Base-by-base conservation (phyloP, 306 rosid species). In the Gynostemma pentaphyllum region DNA sequence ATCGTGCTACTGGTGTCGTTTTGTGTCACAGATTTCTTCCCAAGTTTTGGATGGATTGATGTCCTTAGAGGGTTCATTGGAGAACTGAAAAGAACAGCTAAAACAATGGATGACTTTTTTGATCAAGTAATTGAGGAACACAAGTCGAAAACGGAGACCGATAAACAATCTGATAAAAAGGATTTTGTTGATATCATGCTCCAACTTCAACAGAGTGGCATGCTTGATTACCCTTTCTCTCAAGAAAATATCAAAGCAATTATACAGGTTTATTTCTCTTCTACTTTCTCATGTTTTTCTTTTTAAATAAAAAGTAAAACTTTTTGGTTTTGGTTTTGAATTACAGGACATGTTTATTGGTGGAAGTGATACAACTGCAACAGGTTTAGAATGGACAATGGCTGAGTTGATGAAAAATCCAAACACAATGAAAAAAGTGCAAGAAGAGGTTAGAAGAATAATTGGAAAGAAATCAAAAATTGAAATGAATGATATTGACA, bases 321-420 rank as follows among this genome's bases (percentile, higher is more conserved):
- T 16, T 54, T 16, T 41, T 16, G 13, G 1, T 11, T 3, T 59
- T 48, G 13, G 30, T n/a, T n/a, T n/a, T 0, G 23, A 24, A 16
- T 70, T 69, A 14, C 50, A 85, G 90, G 88, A 88, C 66, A 77
- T 85, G 86, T 74, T 83, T 49, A 2, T 70, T 0, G 79, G 64
- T 1, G 85, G 79, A 21, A 46, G 15, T 2, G 83, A 83, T 13
- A 62, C 94, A 5, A 7, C 39, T 0, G 10, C 78, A 21, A n/a
- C 76, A 14, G 2, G 72, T 10, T 2, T 75, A 46, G 80, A 78
- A 53, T 86, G 91, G 96, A 47, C 68, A 9, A 45, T 86, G 65
- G 51, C 83, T 34, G 87, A 85, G 70, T 72, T 86, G 0, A 4
- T 63, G 13, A 80, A 64, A 56, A 79, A 74, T 54, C 87, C 82